Evolutionary conservation across 1,284 basidiomycete species (phyloP).

Genomic region (Peniophora sp.): DNA sequence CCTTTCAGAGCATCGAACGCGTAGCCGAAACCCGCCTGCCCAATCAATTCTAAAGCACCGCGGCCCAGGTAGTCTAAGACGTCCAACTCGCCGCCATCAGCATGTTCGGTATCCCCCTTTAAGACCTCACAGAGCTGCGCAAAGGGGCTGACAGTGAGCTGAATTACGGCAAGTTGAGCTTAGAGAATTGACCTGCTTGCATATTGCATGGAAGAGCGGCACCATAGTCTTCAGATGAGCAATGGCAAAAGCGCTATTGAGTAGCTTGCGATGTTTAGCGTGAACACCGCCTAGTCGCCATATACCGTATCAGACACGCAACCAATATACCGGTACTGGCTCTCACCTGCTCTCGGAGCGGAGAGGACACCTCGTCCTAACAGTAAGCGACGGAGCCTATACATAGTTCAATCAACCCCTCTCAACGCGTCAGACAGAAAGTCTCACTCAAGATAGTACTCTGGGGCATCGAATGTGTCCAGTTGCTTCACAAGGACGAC

Average conservation of each 20-base stretch:
- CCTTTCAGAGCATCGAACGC: slow-evolving; percentile 24
- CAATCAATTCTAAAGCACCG: slow-evolving; percentile 18
- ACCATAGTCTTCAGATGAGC: slow-evolving; percentile 16
- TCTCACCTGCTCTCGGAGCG: neutral
- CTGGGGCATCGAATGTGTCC: neutral
- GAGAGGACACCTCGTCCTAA: neutral
- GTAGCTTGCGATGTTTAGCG: slow-evolving; percentile 16
- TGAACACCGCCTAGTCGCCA: slow-evolving; percentile 13
- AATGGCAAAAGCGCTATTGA: slow-evolving; percentile 18
- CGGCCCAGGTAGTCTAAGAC: slow-evolving; percentile 24
- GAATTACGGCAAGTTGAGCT: neutral
- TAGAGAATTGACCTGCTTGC: slow-evolving; percentile 9
- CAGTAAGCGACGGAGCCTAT: neutral
- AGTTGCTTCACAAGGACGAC: neutral
- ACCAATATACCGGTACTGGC: neutral
- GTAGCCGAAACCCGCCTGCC: slow-evolving; percentile 23
- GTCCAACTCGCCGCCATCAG: slow-evolving; percentile 19
- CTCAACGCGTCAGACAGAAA: no score
- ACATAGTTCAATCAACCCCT: neutral
- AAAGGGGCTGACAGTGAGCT: neutral
- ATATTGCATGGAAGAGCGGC: slow-evolving; percentile 15
- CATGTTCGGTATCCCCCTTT: slow-evolving; percentile 4
- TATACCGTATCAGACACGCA: neutral
- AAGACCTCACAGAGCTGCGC: slow-evolving; percentile 15
- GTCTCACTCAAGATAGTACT: neutral